Evolutionary conservation across 1,139 yeast genomes (phyloP), one percentile per base, ranked within the genome.

Genomic region (Candida sp.): DNA sequence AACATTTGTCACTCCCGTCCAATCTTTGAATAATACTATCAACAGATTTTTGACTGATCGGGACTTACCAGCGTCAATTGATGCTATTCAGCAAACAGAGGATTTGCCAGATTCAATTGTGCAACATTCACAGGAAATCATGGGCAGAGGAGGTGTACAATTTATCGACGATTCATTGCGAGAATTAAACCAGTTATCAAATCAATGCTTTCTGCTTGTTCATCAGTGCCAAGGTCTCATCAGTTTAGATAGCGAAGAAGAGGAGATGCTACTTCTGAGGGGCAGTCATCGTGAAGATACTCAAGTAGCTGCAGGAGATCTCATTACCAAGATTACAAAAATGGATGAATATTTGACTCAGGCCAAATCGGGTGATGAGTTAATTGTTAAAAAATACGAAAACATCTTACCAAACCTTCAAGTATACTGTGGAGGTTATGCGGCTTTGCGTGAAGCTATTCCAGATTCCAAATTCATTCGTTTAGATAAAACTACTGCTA

Each of bases 341-440:
- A 67, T 82, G 61, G 66, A 66, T 33, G 61, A 59, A 4, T 86
- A 84, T 54, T 58, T 86, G 19, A 54, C 56, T 2, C 81, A 82
- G 49, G 95, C 96, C 1, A 66, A 68, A 30, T 56, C 64, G 3
- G 87, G 95, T 3, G 96, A 90, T 58, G 62, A 61, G 3, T 58
- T 70, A 3, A 75, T 86, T 0, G 55, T 64, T 8, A 57, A 60
- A 5, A 78, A 77, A 47, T 77, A 76, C 46, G 50, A 56, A 2
- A 71, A 71, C 8, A 66, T 82, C 37, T 70, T 65, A 45, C 69
- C 71, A 0, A 58, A 61, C 15, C 53, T 87, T 33, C 64, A 65
- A 19, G 57, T 82, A 1, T 69, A 81, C 45, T 64, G 72, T 25
- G 73, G 73, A 1, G 73, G 77, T 0, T 67, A 64, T 36, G 65